A percentile compares a stretch with the other conserved stretches of the same genome.
Evolutionary conservation across 176 grass and related monocot genomes (phyloP).

Genomic region (Dactylis glomerata): DNA sequence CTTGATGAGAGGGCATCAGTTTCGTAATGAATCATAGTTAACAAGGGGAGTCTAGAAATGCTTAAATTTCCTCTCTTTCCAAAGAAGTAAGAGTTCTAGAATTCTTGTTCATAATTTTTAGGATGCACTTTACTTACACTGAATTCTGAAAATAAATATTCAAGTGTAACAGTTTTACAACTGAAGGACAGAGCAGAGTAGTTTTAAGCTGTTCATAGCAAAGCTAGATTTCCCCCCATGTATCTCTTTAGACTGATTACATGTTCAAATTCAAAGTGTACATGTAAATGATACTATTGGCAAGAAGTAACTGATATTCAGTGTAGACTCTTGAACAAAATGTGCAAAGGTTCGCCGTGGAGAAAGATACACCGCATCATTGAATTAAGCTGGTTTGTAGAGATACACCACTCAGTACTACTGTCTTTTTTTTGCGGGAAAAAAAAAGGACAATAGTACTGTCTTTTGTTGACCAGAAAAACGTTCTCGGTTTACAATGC

Average conservation of each 20-base stretch:
- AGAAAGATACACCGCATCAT: background rate
- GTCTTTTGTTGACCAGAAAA: background rate
- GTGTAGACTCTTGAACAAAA: background rate
- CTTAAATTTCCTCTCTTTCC: no score
- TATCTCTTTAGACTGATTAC: background rate
- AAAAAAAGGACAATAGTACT: no score
- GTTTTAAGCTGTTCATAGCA: background rate
- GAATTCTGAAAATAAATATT: background rate
- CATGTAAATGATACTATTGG: background rate
- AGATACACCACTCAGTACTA: background rate
- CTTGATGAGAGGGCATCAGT: conserved; percentile 36
- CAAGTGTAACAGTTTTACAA: background rate
- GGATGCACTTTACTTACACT: background rate
- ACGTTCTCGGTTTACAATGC: background rate
- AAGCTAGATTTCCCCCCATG: background rate
- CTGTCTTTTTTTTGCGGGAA: background rate
- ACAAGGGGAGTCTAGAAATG: background rate
- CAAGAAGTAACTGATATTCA: background rate
- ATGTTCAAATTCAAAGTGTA: background rate
- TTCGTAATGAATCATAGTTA: background rate
- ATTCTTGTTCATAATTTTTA: background rate
- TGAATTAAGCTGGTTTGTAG: background rate
- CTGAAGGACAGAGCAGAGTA: background rate
- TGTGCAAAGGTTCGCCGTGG: background rate
- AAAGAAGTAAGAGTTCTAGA: background rate